Percentiles rank a stretch among this genome's conserved stretches.
Evolutionary conservation across 768 basidiomycete genomes (phyloP).

Genomic region (Suillus tomentosus): DNA sequence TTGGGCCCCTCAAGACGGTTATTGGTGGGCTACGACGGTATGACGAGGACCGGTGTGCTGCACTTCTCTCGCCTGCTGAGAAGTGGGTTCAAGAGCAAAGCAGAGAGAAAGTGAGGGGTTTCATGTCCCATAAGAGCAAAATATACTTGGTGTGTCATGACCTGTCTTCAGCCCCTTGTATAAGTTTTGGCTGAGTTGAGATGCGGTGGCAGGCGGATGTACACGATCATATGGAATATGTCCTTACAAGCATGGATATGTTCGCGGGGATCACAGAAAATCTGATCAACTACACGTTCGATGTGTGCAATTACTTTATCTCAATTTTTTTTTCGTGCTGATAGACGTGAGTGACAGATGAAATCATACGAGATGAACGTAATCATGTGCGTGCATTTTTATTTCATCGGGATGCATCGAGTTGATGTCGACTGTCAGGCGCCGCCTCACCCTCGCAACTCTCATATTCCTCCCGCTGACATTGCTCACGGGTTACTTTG

Average conservation of each 20-base stretch:
- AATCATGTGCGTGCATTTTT: conserved; percentile 53
- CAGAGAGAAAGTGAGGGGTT: conserved; percentile 50
- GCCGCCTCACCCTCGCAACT: conserved; percentile 64
- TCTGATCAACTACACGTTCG: conserved; percentile 73
- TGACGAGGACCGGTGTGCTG: conserved; percentile 66
- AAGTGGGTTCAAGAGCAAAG: conserved; percentile 4
- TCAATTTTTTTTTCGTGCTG: background rate
- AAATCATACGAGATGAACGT: conserved; percentile 77
- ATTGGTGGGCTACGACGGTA: conserved; percentile 70
- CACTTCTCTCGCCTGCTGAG: conserved; percentile 46
- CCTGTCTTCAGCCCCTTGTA: background rate
- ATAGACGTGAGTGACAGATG: conserved; percentile 42
- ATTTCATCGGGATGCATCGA: conserved; percentile 6
- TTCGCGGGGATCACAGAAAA: conserved; percentile 72
- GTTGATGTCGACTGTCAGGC: conserved; percentile 38
- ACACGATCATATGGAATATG: conserved; percentile 75
- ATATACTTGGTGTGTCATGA: conserved; percentile 56
- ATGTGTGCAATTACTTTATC: conserved; percentile 43
- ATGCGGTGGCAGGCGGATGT: conserved; percentile 57
- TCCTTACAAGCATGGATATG: conserved; percentile 70
- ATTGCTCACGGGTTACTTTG: conserved; percentile 72
- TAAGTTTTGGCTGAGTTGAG: conserved; percentile 9
- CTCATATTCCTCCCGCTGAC: conserved; percentile 74
- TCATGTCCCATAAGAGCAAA: conserved; percentile 68
- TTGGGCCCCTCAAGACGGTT: conserved; percentile 70